Percentiles rank a stretch among this genome's conserved stretches.
Conservation (phyloP, 2,329 filamentous ascomycete genomes). For the Myriosclerotinia curreyana region DNA sequence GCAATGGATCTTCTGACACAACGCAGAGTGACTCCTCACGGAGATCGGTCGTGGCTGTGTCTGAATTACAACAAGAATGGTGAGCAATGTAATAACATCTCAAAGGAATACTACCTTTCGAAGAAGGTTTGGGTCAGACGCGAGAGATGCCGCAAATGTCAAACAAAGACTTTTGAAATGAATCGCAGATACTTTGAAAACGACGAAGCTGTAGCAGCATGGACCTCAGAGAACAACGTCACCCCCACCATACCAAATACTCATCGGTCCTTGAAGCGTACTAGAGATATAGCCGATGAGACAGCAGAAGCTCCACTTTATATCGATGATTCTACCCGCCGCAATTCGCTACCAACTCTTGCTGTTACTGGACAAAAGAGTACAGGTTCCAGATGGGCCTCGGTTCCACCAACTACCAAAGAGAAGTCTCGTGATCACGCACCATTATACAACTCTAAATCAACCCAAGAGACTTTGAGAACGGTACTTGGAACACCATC, state of each 20-base stretch:
- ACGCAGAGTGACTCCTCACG: not conserved
- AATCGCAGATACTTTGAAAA: slow-evolving; percentile 5
- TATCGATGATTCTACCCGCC: not conserved
- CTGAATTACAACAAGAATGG: not conserved
- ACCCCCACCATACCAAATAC: not conserved
- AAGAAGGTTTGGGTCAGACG: slow-evolving; percentile 12
- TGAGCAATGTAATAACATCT: slow-evolving; percentile 1
- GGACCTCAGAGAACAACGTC: not conserved
- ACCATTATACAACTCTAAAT: not conserved
- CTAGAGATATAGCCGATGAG: not conserved
- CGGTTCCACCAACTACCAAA: slow-evolving; percentile 4
- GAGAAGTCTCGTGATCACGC: slow-evolving; percentile 2
- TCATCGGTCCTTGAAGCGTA: not conserved
- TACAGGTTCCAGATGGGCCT: slow-evolving; percentile 12
- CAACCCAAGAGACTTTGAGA: slow-evolving; percentile 5
- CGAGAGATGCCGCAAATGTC: slow-evolving; percentile 19
- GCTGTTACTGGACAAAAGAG: not conserved
- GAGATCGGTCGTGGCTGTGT: slow-evolving; percentile 8
- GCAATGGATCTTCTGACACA: slow-evolving; percentile 7
- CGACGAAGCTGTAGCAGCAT: not conserved
- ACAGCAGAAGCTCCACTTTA: not conserved
- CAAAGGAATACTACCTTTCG: slow-evolving; percentile 14
- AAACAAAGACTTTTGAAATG: not conserved
- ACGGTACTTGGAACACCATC: not conserved
- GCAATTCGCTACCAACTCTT: slow-evolving; percentile 9